phyloP scores from a whole-genome alignment of 192 early-diverging fungal genomes.

The Allomyces macrogynus region DNA sequence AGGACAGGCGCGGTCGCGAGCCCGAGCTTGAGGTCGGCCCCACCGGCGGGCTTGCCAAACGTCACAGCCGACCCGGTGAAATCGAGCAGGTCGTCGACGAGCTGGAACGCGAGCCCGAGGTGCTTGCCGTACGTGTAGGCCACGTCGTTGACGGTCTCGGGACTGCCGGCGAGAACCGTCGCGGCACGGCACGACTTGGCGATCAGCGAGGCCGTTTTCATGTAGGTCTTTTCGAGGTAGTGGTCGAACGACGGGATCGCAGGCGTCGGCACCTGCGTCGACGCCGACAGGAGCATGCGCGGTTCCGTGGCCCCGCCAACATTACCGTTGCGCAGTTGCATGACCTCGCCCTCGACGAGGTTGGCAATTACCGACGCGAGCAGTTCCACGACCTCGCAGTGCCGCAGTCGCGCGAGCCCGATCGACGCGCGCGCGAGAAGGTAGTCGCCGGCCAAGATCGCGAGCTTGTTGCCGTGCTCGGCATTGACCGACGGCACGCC shows the following conservation, averaged over 20 bases:
- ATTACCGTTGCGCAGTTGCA: conserved; percentile 64
- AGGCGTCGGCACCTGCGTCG: conserved; percentile 8
- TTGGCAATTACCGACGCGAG: conserved; percentile 81
- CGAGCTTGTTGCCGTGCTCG: conserved; percentile 93
- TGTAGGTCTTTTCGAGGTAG: conserved; percentile 86
- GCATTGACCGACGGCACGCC: conserved; percentile 56
- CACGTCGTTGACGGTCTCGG: conserved; percentile 46
- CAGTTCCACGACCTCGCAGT: conserved; percentile 80
- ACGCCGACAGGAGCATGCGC: background rate
- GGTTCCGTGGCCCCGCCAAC: conserved; percentile 14
- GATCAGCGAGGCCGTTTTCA: conserved; percentile 88
- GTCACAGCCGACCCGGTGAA: conserved; percentile 55
- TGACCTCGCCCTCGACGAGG: conserved; percentile 92
- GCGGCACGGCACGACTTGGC: conserved; percentile 77
- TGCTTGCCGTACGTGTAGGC: conserved; percentile 75
- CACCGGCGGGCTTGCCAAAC: conserved; percentile 73
- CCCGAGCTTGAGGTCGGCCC: conserved; percentile 66
- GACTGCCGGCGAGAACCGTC: conserved; percentile 60
- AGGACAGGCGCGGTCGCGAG: conserved; percentile 85
- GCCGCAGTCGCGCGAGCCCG: conserved; percentile 69
- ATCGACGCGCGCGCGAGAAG: conserved; percentile 79
- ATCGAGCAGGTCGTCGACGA: conserved; percentile 81
- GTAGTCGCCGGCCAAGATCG: conserved; percentile 84
- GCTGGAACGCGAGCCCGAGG: conserved; percentile 85
- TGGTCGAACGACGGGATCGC: conserved; percentile 50